phyloP scores from a whole-genome alignment of 345 rosid species.

The Dipteronia dyeriana region DNA sequence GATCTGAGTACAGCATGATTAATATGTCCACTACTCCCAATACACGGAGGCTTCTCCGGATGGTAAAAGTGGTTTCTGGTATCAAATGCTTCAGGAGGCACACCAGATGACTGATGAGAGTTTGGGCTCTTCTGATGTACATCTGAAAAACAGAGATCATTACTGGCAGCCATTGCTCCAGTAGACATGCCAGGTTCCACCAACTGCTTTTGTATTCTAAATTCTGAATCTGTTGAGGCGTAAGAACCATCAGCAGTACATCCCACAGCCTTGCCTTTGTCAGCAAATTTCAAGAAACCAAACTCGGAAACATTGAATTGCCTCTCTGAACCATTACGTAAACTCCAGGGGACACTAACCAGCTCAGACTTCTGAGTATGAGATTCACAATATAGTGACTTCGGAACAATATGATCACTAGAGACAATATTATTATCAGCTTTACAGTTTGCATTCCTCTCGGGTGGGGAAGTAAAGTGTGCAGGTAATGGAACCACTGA shows the following conservation, averaged over 20 bases:
- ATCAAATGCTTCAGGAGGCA: slow-evolving; percentile 26
- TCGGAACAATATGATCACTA: slow-evolving; percentile 22
- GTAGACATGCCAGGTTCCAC: slow-evolving; percentile 16
- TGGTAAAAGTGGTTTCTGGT: slow-evolving; percentile 23
- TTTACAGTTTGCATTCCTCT: slow-evolving; percentile 22
- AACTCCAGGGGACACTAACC: slow-evolving; percentile 19
- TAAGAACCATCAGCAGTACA: slow-evolving; percentile 23
- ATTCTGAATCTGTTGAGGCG: slow-evolving; percentile 21
- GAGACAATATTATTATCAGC: slow-evolving; percentile 14
- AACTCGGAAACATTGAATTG: slow-evolving; percentile 26
- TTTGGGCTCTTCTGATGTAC: slow-evolving; percentile 17
- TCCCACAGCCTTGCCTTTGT: slow-evolving; percentile 29
- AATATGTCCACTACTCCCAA: slow-evolving; percentile 25
- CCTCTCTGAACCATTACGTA: slow-evolving; percentile 24
- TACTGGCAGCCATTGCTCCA: slow-evolving; percentile 23
- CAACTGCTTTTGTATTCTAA: slow-evolving; percentile 28
- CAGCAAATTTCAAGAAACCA: slow-evolving; percentile 29
- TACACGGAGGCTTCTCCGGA: slow-evolving; percentile 23
- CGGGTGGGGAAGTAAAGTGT: slow-evolving; percentile 15
- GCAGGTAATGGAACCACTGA: slow-evolving; percentile 18
- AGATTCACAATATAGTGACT: slow-evolving; percentile 24
- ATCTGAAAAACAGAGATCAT: slow-evolving; percentile 23
- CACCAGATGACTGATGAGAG: slow-evolving; percentile 19
- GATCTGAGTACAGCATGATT: slow-evolving; percentile 24
- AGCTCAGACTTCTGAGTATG: slow-evolving; percentile 24